Conservation (phyloP, 495 filamentous ascomycete species). For the Penicillium paxilli region DNA sequence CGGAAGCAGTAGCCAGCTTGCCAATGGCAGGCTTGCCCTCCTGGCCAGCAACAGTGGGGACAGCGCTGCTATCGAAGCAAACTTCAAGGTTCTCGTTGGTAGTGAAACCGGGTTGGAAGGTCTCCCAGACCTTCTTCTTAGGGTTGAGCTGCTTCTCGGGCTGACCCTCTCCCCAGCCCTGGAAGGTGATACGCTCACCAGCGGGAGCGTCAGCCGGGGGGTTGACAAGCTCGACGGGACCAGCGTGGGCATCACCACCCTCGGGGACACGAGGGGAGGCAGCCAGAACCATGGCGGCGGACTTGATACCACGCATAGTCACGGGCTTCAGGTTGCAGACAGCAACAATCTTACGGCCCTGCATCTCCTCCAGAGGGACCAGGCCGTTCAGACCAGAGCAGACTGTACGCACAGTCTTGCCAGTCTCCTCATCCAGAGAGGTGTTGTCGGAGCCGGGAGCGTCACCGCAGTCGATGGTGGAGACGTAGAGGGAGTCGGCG, state of each 20-base stretch:
- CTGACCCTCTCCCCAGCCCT: conserved; percentile 85
- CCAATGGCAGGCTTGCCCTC: conserved; percentile 65
- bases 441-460: conserved; percentile 83
- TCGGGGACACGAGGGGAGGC: conserved; percentile 78
- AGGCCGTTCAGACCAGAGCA: conserved; percentile 96
- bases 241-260: conserved; percentile 81
- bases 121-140: conserved; percentile 99
- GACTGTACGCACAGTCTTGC: conserved; percentile 86
- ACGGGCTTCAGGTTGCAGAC: conserved; percentile 98
- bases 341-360: conserved; percentile 87
- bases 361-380: conserved; percentile 92
- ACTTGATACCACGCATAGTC: conserved; percentile 98
- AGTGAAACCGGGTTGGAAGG: conserved; percentile 88
- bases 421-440: conserved; percentile 70
- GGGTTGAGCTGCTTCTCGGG: conserved; percentile 92
- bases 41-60: conserved; percentile 58
- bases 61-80: conserved; percentile 66
- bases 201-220: conserved; percentile 78
- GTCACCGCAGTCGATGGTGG: conserved; percentile 95
- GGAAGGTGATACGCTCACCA: conserved; percentile 87
- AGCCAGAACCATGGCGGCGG: conserved; percentile 91
- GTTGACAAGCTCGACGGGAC: conserved; percentile 88
- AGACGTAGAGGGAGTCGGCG: conserved; percentile 92
- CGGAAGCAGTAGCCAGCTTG: conserved; percentile 68
- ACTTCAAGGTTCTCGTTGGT: conserved; percentile 80